Base-by-base conservation (phyloP, 345 rosid genomes). In the Fremontodendron californicum region DNA sequence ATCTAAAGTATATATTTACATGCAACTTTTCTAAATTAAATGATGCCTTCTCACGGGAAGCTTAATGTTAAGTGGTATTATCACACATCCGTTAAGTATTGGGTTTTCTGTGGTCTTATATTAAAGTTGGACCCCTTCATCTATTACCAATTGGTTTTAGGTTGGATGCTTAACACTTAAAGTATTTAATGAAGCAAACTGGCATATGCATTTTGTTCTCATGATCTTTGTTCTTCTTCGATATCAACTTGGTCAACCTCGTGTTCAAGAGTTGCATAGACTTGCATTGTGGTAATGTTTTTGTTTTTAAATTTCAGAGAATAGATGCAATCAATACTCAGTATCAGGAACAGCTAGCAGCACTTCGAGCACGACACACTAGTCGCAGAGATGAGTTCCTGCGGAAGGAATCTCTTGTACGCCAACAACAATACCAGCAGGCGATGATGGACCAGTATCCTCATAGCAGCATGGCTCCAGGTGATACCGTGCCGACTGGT, bases 311-410 rank as follows among this genome's bases (percentile, higher is more conserved):
- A 40, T 57, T 81, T 54, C 91, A 94, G 98, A 94, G 84, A 82
- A 78, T 94, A 85, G 88, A 84, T 76, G 80, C 89, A 45, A 92
- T 92, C 62, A 91, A 87, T 78, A 77, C 87, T 73, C 92, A 84
- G 79, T 88, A 90, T 61, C 87, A 87, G 82, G 94, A 92, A 77
- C 90, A 89, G 73, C 84, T 94, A 67, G 81, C 83, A 75, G 88
- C 88, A 25, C 88, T 94, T 37, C 86, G 94, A 79, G 84, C 88
- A 29, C 80, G 86, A 3, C 93, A 89, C 69, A 85, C 90, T 23
- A 83, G 80, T 80, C 93, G 76, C 15, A 89, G 92, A 81, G 94
- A 90, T 40, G 98, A 90, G 70, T 79, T 88, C 78, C 90, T 90
- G 43, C 82, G 79, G 60, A 90, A 89, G 68, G 98, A 90, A 81